Evolutionary conservation across 2,329 filamentous ascomycete species (phyloP), one percentile per base, ranked within the genome.

Genomic region (Pseudogymnoascus pannorum): DNA sequence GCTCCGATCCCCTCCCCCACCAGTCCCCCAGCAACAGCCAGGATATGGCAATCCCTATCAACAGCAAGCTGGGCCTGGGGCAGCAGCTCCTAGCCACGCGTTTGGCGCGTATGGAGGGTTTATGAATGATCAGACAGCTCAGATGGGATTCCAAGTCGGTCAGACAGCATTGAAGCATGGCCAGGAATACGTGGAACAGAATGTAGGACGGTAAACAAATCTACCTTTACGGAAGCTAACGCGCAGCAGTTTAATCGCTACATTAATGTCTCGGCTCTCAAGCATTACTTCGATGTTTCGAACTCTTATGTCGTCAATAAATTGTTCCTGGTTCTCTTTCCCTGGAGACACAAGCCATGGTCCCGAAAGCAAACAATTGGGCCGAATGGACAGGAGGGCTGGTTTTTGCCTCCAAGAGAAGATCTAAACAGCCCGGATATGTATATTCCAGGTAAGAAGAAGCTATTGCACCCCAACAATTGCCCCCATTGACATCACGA

Each of bases 211-310:
- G 61, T 64, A 82, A 80, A 76, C 83, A 66, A 82, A 82, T 66
- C 31, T 16, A 11, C 8, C 22, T 16, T 38, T 18, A 36, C 35
- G 24, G 24, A 44, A 31, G 33, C 65, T 68, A 65, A 69, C 54
- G 20, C n/a, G 11, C 42, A 59, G 22, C 69, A 89, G 87, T 79
- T 90, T 69, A 88, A 87, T 69, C 85, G 86, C 75, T 97, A 93
- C 77, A 87, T 99, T 76, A 96, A 92, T 71, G 89, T 97, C 68
- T 88, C 89, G 12, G 91, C 91, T 16, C 82, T 99, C 48, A 99
- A 99, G 76, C 94, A 97, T 77, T 99, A 97, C 82, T 99, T 99
- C 80, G 97, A 97, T 77, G 94, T 99, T 66, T 95, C 92, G 67
- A 99, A 99, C 80, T 89, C 85, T 63, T 99, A 99, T 76, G 94